Conservation (phyloP, 345 rosid genomes). For the Durio zibethinus region DNA sequence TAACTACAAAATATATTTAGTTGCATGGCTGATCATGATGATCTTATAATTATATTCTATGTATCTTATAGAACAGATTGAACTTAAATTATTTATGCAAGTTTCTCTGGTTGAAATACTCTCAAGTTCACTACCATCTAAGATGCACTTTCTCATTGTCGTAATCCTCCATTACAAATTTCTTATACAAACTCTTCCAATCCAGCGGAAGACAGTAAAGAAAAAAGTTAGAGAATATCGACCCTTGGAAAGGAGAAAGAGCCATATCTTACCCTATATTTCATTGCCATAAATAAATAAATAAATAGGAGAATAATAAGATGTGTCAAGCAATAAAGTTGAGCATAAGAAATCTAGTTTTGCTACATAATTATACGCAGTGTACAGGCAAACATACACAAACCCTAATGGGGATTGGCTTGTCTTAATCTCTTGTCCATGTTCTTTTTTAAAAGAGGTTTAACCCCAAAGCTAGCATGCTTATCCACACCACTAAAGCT, state of each 20-base stretch:
- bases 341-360: conserved; percentile 26
- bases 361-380: conserved; percentile 28
- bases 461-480: conserved; percentile 28
- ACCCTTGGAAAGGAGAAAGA: conserved; percentile 27
- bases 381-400: conserved; percentile 53
- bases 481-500: conserved; percentile 35
- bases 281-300: neutral
- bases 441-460: conserved; percentile 10
- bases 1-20: too few species aligned
- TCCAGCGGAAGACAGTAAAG: neutral
- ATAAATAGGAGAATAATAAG: neutral
- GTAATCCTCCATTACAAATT: conserved; percentile 2
- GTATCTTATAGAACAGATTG: neutral
- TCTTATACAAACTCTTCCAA: neutral
- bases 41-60: neutral
- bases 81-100: neutral
- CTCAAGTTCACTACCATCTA: neutral
- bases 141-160: neutral
- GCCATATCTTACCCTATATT: neutral
- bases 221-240: neutral
- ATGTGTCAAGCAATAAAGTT: conserved; percentile 56
- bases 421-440: conserved; percentile 24
- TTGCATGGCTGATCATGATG: neutral
- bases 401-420: conserved; percentile 48
- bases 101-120: neutral